Conservation (phyloP, 495 filamentous ascomycete species). For the Aspergillus homomorphus region DNA sequence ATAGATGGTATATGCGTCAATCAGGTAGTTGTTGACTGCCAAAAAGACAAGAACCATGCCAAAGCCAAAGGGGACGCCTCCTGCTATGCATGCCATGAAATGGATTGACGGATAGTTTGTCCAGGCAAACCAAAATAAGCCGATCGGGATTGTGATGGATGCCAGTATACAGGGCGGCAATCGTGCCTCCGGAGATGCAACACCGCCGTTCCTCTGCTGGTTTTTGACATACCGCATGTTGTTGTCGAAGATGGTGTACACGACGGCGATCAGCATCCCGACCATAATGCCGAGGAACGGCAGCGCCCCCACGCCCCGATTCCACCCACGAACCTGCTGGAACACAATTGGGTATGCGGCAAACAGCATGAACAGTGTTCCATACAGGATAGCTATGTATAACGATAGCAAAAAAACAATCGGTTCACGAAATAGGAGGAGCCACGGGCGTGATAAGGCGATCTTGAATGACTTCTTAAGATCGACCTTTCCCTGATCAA, state of each 20-base stretch:
- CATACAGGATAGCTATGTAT: constrained; percentile 65
- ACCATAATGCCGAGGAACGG: constrained; percentile 67
- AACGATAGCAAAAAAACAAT: constrained; percentile 55
- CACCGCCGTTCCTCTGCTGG: constrained; percentile 6
- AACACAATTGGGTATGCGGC: constrained; percentile 72
- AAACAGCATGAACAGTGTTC: constrained; percentile 70
- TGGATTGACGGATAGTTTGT: constrained; percentile 58
- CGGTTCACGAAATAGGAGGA: constrained; percentile 63
- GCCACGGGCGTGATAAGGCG: constrained; percentile 35
- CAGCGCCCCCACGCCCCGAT: constrained; percentile 57
- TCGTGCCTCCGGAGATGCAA: constrained; percentile 32
- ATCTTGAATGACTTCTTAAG: constrained; percentile 38
- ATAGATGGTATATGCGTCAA: constrained; percentile 66
- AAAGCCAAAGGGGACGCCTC: constrained; percentile 58
- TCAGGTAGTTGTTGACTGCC: constrained; percentile 61
- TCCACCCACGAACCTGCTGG: constrained; percentile 62
- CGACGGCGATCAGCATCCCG: constrained; percentile 61
- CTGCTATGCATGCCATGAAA: constrained; percentile 55
- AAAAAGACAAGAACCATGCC: constrained; percentile 63
- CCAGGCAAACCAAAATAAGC: constrained; percentile 58
- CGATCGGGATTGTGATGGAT: constrained; percentile 25
- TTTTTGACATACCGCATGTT: constrained; percentile 25
- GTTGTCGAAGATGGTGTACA: constrained; percentile 29
- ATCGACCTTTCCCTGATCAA: constrained; percentile 26
- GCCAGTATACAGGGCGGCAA: constrained; percentile 27